Conservation (phyloP, 1,139 yeast genomes). For the Scheffersomyces cryptocercus region DNA sequence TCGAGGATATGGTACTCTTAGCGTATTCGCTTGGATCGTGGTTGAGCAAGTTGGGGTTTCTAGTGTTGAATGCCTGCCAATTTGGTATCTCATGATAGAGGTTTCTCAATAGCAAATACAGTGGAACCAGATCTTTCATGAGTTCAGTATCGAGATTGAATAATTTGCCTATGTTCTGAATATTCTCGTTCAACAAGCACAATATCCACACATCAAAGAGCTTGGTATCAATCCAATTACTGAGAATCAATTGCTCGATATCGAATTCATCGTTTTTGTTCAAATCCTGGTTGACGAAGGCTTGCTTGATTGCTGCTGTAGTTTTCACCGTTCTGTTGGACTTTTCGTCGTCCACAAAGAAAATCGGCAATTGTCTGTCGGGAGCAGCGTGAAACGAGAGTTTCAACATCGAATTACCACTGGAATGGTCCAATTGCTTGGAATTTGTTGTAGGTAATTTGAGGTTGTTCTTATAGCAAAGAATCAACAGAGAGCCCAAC, state of each 20-base stretch:
- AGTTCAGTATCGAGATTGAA: slow-evolving; percentile 7
- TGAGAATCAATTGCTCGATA: slow-evolving; percentile 21
- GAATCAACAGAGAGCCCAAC: slow-evolving; percentile 31
- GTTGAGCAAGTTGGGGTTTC: slow-evolving; percentile 12
- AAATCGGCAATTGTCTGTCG: slow-evolving; percentile 43
- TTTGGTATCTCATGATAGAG: slow-evolving; percentile 9
- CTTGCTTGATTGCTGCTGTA: slow-evolving; percentile 17
- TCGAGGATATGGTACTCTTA: not conserved
- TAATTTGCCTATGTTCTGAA: slow-evolving; percentile 4
- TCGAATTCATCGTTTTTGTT: slow-evolving; percentile 1
- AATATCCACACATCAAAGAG: slow-evolving; percentile 45
- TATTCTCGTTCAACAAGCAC: slow-evolving; percentile 25
- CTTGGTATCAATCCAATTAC: slow-evolving; percentile 35
- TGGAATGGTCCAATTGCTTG: not conserved
- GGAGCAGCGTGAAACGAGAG: slow-evolving; percentile 43
- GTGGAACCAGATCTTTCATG: not conserved
- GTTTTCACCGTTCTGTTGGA: slow-evolving; percentile 24
- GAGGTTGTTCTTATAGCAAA: slow-evolving; percentile 34
- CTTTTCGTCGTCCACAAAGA: slow-evolving; percentile 39
- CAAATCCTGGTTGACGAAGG: slow-evolving; percentile 21
- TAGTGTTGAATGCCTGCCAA: slow-evolving; percentile 13
- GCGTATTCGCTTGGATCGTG: not conserved
- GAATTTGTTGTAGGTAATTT: slow-evolving; percentile 26
- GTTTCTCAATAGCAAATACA: slow-evolving; percentile 5
- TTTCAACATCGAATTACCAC: slow-evolving; percentile 25